A percentile compares a stretch with the other conserved stretches of the same genome.
These are phyloP conservation scores for Hymenoscyphus occultus DNA, from an alignment of 2,329 filamentous ascomycete species.

Conservation along the genomic window DNA sequence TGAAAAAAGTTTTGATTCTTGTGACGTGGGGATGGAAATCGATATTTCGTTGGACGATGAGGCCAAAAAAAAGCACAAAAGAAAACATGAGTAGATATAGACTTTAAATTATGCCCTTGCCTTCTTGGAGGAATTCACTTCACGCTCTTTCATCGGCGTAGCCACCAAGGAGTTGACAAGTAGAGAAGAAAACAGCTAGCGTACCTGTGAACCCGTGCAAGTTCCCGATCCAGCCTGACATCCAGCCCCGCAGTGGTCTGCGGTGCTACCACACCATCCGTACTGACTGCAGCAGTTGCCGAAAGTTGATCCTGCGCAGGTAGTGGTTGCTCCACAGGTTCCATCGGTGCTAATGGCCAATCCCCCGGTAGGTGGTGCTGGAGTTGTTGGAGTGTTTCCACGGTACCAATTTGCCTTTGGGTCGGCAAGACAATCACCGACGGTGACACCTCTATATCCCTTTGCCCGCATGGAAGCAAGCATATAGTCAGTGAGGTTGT, in stretches of 20 bases:
- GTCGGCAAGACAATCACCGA: slow-evolving; percentile 48
- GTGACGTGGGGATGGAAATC: neutral
- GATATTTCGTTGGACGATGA: slow-evolving; percentile 9
- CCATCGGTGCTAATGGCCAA: slow-evolving; percentile 19
- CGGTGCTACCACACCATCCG: slow-evolving; percentile 18
- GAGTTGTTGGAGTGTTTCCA: slow-evolving; percentile 8
- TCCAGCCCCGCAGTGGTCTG: slow-evolving; percentile 19
- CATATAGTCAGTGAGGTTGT: slow-evolving; percentile 39
- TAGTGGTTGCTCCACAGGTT: slow-evolving; percentile 16
- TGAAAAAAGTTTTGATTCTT: neutral
- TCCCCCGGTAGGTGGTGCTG: neutral
- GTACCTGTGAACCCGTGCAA: slow-evolving; percentile 10
- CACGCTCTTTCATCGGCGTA: neutral
- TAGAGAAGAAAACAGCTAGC: neutral
- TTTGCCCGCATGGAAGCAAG: slow-evolving; percentile 36
- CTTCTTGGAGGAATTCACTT: neutral
- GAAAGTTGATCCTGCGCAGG: slow-evolving; percentile 14
- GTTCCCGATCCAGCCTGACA: slow-evolving; percentile 19
- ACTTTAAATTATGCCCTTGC: neutral
- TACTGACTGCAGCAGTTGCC: slow-evolving; percentile 25
- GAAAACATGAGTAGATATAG: neutral
- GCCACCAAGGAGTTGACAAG: neutral
- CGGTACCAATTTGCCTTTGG: slow-evolving; percentile 44
- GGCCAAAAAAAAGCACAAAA: neutral
- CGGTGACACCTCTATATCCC: slow-evolving; percentile 42